A percentile compares a stretch with the other conserved stretches of the same genome.
Evolutionary conservation across 1,284 basidiomycete species (phyloP).

Genomic region (Tetrapyrgos nigripes): DNA sequence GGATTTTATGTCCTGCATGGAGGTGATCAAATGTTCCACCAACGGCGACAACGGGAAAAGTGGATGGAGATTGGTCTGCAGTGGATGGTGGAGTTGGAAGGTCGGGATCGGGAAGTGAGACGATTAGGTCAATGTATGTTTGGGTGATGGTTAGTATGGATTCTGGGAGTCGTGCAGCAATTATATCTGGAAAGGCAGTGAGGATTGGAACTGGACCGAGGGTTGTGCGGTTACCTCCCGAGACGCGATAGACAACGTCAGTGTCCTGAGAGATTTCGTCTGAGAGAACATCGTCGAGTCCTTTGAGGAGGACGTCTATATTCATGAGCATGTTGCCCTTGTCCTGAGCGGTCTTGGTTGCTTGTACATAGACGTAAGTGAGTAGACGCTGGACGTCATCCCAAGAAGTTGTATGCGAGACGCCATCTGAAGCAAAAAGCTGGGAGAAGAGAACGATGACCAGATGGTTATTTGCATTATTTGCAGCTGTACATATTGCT

Average conservation of each 20-base stretch:
- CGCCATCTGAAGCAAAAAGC: conserved; percentile 52
- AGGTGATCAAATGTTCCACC: conserved; percentile 94
- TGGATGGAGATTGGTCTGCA: conserved; percentile 28
- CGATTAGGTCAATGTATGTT: conserved; percentile 5
- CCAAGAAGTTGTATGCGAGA: conserved; percentile 61
- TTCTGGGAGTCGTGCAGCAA: conserved; percentile 46
- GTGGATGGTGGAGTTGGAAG: conserved; percentile 6
- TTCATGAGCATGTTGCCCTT: conserved; percentile 70
- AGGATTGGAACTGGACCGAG: neutral
- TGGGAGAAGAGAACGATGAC: conserved; percentile 67
- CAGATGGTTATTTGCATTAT: conserved; percentile 54
- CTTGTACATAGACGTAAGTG: conserved; percentile 78
- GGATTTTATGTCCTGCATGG: conserved; percentile 97
- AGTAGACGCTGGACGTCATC: conserved; percentile 68
- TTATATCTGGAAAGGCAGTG: conserved; percentile 35
- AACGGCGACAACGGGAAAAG: conserved; percentile 63
- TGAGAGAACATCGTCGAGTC: conserved; percentile 47
- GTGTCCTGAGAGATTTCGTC: conserved; percentile 42
- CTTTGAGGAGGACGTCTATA: conserved; percentile 70
- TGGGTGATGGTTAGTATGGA: conserved; percentile 40
- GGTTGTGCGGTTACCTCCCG: conserved; percentile 47
- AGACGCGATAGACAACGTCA: conserved; percentile 56
- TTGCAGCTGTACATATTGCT: conserved; percentile 55
- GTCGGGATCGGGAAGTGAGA: neutral
- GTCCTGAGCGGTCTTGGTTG: conserved; percentile 72